phyloP scores from a whole-genome alignment of 768 basidiomycete species.

The Daedaleopsis nitida region DNA sequence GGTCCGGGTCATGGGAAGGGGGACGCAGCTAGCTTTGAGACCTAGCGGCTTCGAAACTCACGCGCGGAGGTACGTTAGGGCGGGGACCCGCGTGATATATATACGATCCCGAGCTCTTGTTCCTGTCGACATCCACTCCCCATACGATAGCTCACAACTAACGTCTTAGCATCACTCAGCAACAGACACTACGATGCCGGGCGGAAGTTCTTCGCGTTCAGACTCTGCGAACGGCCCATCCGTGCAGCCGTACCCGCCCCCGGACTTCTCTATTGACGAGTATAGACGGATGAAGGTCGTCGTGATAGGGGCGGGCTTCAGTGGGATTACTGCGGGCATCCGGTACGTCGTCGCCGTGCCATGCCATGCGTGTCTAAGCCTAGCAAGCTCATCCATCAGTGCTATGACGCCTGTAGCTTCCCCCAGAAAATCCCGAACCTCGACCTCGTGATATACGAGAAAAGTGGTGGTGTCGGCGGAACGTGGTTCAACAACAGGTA shows the following conservation, averaged over 20 bases:
- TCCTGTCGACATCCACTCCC: neutral
- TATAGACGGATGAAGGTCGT: constrained; percentile 55
- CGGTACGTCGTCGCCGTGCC: constrained; percentile 35
- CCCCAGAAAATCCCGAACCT: constrained; percentile 43
- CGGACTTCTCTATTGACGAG: constrained; percentile 53
- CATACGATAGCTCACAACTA: neutral
- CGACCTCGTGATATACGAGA: constrained; percentile 51
- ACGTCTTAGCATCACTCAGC: neutral
- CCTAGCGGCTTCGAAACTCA: neutral
- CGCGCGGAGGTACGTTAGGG: too few relatives aligned
- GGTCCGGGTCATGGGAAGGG: neutral
- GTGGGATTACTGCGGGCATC: constrained; percentile 61
- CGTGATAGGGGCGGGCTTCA: constrained; percentile 60
- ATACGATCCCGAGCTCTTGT: neutral
- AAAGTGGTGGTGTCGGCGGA: constrained; percentile 45
- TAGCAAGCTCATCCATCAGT: too few relatives aligned
- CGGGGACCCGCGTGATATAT: neutral
- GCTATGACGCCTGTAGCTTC: neutral
- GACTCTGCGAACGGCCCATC: neutral
- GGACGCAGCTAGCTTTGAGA: neutral
- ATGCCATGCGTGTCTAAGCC: too few relatives aligned
- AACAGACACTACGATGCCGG: neutral
- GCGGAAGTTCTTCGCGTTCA: neutral
- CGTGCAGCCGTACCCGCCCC: constrained; percentile 24
- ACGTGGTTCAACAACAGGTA: constrained; percentile 60